Base-by-base conservation (phyloP, 2,329 filamentous ascomycete genomes). In the Colletotrichum euphorbiae region DNA sequence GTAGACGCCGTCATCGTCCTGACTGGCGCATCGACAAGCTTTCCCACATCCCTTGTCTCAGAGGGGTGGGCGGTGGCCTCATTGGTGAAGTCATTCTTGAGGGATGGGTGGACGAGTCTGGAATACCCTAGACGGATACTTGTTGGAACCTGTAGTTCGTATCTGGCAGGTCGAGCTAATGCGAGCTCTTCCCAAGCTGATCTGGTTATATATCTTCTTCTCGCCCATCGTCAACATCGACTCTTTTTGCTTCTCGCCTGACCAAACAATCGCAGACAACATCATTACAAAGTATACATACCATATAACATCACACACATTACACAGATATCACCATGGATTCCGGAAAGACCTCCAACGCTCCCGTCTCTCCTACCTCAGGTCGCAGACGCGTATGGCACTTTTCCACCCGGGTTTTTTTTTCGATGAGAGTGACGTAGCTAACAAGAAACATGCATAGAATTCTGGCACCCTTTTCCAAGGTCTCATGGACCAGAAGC, bases 391-490 rank as follows among this genome's bases (percentile, higher is more conserved):
- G 69, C 6, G 69, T 70, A 67, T 15, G 63, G 11, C 12, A 12
- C 6, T 2, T 8, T 12, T 12, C 12, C 28, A 12, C 5, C 9
- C n/a, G n/a, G n/a, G n/a, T n/a, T n/a, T n/a, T n/a, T n/a, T n/a
- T n/a, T 3, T 24, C 15, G 3, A 1, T 1, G 1, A 9, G 12
- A 4, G 7, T 45, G 12, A 33, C 15, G 6, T 21, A 15, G 7
- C 65, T 67, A 52, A 65, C 56, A 28, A 28, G 13, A 11, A 48
- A 15, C 66, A 38, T 50, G 46, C 15, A 31, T 64, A 83, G 81
- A 83, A 82, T 73, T 85, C 83, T 7, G 78, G 81, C 52, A 80
- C 83, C 54, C 78, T 84, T 72, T 89, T 88, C 75, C 82, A 86
- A 4, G 78, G 81, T 12, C 82, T 89, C 2, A 78, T 82, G 52